phyloP scores from a whole-genome alignment of 1,284 basidiomycete genomes.

The Pseudozyma pruni region DNA sequence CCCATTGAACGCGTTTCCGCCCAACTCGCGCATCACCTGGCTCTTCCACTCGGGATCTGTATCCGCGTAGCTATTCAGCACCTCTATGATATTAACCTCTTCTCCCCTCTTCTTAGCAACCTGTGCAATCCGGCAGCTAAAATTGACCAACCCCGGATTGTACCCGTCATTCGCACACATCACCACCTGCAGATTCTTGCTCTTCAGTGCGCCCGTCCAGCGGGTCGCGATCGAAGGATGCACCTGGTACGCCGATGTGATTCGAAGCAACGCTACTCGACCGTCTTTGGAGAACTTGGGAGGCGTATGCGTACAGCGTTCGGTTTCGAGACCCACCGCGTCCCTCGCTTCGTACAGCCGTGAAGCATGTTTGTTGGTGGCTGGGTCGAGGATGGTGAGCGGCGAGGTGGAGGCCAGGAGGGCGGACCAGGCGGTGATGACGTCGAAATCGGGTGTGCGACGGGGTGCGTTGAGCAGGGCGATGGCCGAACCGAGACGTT shows the following conservation, averaged over 20 bases:
- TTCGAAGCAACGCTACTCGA: constrained; percentile 48
- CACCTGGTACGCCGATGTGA: constrained; percentile 50
- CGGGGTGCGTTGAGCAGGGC: constrained; percentile 55
- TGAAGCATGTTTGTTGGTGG: constrained; percentile 25
- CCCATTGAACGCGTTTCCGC: constrained; percentile 48
- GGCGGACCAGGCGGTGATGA: constrained; percentile 40
- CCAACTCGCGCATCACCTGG: constrained; percentile 14
- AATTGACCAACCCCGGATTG: constrained; percentile 25
- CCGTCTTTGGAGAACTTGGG: constrained; percentile 59
- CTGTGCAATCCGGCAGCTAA: constrained; percentile 45
- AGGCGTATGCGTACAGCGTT: constrained; percentile 54
- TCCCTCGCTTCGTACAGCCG: constrained; percentile 45
- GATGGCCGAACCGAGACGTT: constrained; percentile 44
- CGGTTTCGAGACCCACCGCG: constrained; percentile 44
- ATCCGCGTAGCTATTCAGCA: constrained; percentile 51
- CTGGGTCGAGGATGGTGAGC: constrained; percentile 38
- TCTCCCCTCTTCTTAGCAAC: constrained; percentile 40
- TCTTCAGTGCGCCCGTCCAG: constrained; percentile 52
- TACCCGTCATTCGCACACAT: constrained; percentile 60
- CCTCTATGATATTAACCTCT: constrained; percentile 50
- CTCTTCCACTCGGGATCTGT: constrained; percentile 26
- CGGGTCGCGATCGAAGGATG: constrained; percentile 56
- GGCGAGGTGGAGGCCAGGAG: constrained; percentile 36
- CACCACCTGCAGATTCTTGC: constrained; percentile 52
- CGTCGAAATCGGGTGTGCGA: constrained; percentile 48